Base-by-base conservation (phyloP, 148 eudicot genomes). In the Vaccinium darrowii region DNA sequence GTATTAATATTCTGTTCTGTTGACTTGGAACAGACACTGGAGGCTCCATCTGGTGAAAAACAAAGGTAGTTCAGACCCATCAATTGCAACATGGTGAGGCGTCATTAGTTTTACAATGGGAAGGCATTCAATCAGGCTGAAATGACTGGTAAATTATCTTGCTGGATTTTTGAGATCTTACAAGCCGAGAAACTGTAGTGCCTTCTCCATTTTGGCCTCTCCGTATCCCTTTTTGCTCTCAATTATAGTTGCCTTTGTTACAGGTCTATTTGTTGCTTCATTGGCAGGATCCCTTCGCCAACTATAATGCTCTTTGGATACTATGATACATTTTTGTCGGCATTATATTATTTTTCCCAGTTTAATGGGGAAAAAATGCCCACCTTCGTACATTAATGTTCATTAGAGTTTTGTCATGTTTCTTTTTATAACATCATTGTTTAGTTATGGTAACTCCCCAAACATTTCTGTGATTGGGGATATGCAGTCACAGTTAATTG, bases 31-130 rank as follows among this genome's bases (percentile, higher is more conserved):
- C 90, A 92, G 95, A 94, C 93, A 92, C 92, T 90, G 58, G 98
- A 93, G 86, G 94, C 96, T 1, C 93, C 95, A 43, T 77, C 89
- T 4, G 94, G 94, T 25, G 94, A 94, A 91, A 92, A 93, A 85
- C 94, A 93, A 0, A 92, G 90, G 82, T 89, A 91, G 27, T 92
- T 91, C 4, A 92, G 88, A 84, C 91, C 98, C 69, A 94, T 92
- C 88, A 87, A 90, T 65, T 71, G 98, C 4, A 93, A 93, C 91
- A 94, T 93, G 47, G 89, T 92, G 94, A 0, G 91, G 96, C 80
- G 94, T 94, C 27, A 81, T 92, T 80, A 96, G 98, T 92, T 94
- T 0, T 94, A 92, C 96, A 94, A 90, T 72, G 95, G 95, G 54
- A 92, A 94, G 88, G 90, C 94, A 39, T 94, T 94, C 89, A 94